These are phyloP conservation scores for Aspergillus sclerotialis DNA, from an alignment of 2,329 filamentous ascomycete species.

Conservation along the genomic window DNA sequence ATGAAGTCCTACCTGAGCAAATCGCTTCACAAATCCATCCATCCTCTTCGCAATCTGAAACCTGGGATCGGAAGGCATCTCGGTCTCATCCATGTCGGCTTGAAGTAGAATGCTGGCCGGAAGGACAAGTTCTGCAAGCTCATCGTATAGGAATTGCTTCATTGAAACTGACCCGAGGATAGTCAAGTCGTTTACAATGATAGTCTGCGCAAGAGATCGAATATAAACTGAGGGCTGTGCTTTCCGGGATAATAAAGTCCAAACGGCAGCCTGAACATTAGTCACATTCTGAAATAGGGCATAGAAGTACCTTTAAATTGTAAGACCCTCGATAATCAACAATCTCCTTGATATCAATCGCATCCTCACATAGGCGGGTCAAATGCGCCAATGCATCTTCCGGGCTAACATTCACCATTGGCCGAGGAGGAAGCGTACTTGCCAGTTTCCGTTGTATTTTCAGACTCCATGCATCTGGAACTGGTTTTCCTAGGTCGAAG, in stretches of 20 bases:
- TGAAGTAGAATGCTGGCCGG: constrained; percentile 66
- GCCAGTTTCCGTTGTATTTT: constrained; percentile 89
- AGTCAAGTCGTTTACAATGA: constrained; percentile 66
- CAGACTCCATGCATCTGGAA: constrained; percentile 76
- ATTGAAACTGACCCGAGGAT: constrained; percentile 63
- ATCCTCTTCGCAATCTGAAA: constrained; percentile 67
- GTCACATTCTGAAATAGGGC: constrained; percentile 5
- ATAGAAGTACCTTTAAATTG: constrained; percentile 55
- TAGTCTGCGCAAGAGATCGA: constrained; percentile 68
- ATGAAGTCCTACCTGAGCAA: constrained; percentile 36
- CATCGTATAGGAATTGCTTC: constrained; percentile 69
- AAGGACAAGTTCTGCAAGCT: constrained; percentile 70
- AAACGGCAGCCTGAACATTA: constrained; percentile 61
- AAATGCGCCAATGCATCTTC: constrained; percentile 66
- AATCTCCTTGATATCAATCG: constrained; percentile 60
- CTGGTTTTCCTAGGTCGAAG: constrained; percentile 54
- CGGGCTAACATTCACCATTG: constrained; percentile 71
- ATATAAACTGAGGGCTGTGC: constrained; percentile 80
- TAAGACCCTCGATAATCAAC: constrained; percentile 62
- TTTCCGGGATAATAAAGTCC: constrained; percentile 67
- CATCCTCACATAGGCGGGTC: constrained; percentile 64
- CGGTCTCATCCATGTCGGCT: constrained; percentile 66
- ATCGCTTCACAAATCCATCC: constrained; percentile 57
- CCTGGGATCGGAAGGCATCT: constrained; percentile 65
- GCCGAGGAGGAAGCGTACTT: constrained; percentile 86